phyloP scores from a whole-genome alignment of 305 asterid species.

The Plantago rigida region DNA sequence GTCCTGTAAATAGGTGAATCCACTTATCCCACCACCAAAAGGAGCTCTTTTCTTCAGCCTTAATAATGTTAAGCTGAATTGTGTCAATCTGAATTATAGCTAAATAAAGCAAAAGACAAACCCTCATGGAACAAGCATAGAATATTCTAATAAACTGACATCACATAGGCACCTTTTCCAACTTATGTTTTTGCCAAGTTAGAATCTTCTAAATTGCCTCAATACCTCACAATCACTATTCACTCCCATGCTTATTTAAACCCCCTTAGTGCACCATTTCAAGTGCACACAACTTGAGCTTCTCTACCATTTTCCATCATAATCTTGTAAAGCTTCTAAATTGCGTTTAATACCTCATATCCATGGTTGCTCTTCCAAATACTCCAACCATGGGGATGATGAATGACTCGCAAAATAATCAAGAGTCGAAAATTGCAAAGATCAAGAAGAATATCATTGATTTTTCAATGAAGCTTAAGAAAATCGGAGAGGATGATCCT shows the following conservation, averaged over 20 bases:
- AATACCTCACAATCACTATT: constrained; percentile 1
- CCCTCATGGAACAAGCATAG: constrained; percentile 7
- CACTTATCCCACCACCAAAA: constrained; percentile 5
- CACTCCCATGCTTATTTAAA: background rate
- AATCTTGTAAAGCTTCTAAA: constrained; percentile 1
- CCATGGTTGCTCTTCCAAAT: background rate
- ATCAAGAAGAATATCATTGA: constrained; percentile 18
- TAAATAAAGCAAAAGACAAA: constrained; percentile 4
- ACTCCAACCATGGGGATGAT: constrained; percentile 25
- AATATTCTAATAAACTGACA: background rate
- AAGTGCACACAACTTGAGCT: background rate
- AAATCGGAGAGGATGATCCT: constrained; percentile 61
- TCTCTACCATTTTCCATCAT: background rate
- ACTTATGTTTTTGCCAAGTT: constrained; percentile 4
- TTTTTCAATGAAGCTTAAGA: constrained; percentile 27
- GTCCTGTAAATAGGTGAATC: constrained; percentile 2
- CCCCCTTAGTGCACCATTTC: constrained; percentile 5
- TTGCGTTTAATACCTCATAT: no score
- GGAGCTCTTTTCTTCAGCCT: background rate
- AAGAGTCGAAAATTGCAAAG: constrained; percentile 7
- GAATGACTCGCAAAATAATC: constrained; percentile 5
- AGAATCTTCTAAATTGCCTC: constrained; percentile 16
- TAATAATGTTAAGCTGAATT: background rate
- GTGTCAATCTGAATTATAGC: no score
- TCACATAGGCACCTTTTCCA: background rate